Conservation (phyloP, 306 rosid species). For the Prunus armeniaca region DNA sequence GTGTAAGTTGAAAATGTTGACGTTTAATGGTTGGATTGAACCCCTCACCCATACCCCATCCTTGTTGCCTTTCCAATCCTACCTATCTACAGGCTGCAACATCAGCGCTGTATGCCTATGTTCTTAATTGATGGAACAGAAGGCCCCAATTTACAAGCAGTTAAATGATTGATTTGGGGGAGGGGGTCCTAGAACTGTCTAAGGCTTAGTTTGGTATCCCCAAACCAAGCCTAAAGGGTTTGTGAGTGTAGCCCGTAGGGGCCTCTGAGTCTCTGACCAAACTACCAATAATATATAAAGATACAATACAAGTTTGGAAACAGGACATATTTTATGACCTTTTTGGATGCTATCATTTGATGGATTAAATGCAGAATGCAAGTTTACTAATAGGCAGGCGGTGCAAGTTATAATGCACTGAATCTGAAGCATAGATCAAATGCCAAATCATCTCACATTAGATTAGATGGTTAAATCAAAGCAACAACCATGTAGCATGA, state of each 20-base stretch:
- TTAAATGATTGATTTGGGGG: constrained; percentile 7
- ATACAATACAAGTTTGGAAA: background rate
- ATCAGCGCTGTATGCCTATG: background rate
- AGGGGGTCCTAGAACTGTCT: constrained; percentile 3
- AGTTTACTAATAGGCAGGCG: background rate
- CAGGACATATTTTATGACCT: background rate
- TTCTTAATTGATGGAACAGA: background rate
- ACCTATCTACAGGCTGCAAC: background rate
- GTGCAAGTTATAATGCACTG: background rate
- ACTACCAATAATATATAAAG: background rate
- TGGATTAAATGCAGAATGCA: background rate
- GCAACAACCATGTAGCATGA: background rate
- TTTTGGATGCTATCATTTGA: background rate
- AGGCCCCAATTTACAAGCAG: constrained; percentile 16
- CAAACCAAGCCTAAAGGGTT: background rate
- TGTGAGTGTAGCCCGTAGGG: background rate
- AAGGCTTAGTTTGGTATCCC: no score
- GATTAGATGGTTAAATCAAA: no score
- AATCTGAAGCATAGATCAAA: background rate
- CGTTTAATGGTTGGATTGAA: no score
- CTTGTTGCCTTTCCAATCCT: background rate
- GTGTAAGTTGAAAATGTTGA: no score
- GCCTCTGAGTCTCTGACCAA: background rate
- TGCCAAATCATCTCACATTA: background rate
- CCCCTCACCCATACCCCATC: no score